Conservation (phyloP, 2,329 filamentous ascomycete species). For the Sphaerulina vaccinii region DNA sequence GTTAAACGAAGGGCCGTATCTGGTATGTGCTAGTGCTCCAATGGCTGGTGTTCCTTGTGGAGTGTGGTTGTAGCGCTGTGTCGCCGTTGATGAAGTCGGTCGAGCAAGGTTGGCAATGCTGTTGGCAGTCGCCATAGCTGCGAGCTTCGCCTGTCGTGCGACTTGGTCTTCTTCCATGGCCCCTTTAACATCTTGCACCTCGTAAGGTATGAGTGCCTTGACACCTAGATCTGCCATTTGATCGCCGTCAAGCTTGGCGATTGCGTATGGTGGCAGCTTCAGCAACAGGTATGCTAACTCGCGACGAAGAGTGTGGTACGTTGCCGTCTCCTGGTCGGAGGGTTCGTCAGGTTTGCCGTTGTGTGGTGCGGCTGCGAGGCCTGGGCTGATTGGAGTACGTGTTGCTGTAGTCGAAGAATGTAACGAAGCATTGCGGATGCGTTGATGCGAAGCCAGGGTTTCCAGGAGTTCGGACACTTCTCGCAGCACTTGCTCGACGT, state of each 20-base stretch:
- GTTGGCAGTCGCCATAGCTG: conserved; percentile 36
- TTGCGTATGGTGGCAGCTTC: conserved; percentile 76
- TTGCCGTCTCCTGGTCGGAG: conserved; percentile 56
- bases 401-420: conserved; percentile 44
- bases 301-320: conserved; percentile 72
- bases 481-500: conserved; percentile 55
- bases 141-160: conserved; percentile 43
- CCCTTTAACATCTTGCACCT: conserved; percentile 71
- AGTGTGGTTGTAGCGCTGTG: conserved; percentile 37
- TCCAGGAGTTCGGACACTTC: conserved; percentile 75
- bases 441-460: conserved; percentile 74
- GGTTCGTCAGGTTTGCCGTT: conserved; percentile 64
- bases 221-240: conserved; percentile 80
- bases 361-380: conserved; percentile 57
- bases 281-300: conserved; percentile 73
- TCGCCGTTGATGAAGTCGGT: conserved; percentile 29
- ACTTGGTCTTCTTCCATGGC: conserved; percentile 79
- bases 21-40: conserved; percentile 37
- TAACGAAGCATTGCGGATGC: conserved; percentile 71
- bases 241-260: conserved; percentile 82
- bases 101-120: conserved; percentile 33
- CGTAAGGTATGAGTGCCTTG: conserved; percentile 72
- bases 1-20: conserved; percentile 35
- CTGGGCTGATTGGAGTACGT: conserved; percentile 53
- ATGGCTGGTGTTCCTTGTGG: conserved; percentile 37